Evolutionary conservation across 1,284 basidiomycete genomes (phyloP).

Genomic region (Omphalotus olearius): DNA sequence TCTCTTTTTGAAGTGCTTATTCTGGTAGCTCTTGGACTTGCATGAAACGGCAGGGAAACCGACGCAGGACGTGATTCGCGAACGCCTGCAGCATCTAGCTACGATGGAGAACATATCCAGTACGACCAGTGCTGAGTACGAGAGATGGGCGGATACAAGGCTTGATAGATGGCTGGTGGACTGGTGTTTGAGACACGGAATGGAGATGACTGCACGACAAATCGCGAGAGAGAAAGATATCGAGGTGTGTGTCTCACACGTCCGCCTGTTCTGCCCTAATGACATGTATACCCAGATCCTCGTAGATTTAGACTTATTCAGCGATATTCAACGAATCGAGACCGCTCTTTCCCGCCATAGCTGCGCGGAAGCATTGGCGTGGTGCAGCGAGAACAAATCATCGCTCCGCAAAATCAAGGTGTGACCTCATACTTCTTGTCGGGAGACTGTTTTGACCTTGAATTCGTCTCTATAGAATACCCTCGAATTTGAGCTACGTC

Average conservation of each 20-base stretch:
- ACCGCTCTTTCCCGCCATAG: conserved; percentile 71
- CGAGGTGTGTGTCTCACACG: conserved; percentile 44
- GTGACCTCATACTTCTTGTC: conserved; percentile 18
- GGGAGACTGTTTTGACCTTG: conserved; percentile 1
- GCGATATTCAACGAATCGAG: conserved; percentile 85
- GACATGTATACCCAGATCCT: conserved; percentile 49
- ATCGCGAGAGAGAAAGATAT: conserved; percentile 71
- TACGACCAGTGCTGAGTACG: conserved; percentile 54
- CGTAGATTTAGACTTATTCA: conserved; percentile 90
- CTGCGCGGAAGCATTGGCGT: conserved; percentile 84
- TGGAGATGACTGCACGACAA: conserved; percentile 62
- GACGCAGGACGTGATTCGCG: conserved; percentile 67
- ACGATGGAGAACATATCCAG: conserved; percentile 52
- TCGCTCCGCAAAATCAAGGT: conserved; percentile 90
- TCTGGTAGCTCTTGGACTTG: conserved; percentile 59
- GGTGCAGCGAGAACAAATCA: conserved; percentile 96
- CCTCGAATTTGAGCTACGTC: conserved; percentile 91
- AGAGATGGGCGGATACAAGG: conserved; percentile 74
- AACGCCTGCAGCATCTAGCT: conserved; percentile 68
- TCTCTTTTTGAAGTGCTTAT: conserved; percentile 5
- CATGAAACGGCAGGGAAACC: conserved; percentile 62
- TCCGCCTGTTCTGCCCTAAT: conserved; percentile 17
- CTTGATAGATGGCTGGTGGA: conserved; percentile 92
- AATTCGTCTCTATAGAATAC: conserved; percentile 58
- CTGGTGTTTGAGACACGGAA: conserved; percentile 79